phyloP scores from a whole-genome alignment of 2,329 filamentous ascomycete genomes.

The Chrysosporium queenslandicum region DNA sequence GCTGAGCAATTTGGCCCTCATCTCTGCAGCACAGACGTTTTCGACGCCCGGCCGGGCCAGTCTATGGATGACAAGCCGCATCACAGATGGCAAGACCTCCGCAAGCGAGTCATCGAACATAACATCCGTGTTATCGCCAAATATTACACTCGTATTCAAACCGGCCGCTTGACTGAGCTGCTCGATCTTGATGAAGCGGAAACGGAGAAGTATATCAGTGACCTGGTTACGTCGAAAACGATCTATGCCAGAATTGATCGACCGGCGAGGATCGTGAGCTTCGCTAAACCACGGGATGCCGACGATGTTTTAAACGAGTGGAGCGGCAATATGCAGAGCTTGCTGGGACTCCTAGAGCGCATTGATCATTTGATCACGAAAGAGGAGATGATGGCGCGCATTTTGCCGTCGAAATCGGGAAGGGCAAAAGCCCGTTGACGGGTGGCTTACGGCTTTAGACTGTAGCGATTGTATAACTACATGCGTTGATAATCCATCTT shows the following conservation, averaged over 20 bases:
- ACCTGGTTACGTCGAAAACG: slow-evolving; percentile 93
- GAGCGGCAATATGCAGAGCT: slow-evolving; percentile 95
- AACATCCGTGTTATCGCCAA: slow-evolving; percentile 96
- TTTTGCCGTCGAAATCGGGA: slow-evolving; percentile 53
- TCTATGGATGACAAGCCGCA: slow-evolving; percentile 66
- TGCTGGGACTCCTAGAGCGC: slow-evolving; percentile 73
- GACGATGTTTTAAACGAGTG: slow-evolving; percentile 97
- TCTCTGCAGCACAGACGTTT: slow-evolving; percentile 81
- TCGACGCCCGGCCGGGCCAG: slow-evolving; percentile 52
- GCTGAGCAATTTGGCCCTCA: slow-evolving; percentile 80
- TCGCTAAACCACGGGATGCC: slow-evolving; percentile 86
- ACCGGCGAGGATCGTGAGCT: slow-evolving; percentile 82
- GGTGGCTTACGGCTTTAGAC: not conserved
- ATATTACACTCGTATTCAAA: slow-evolving; percentile 96
- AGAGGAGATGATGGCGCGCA: slow-evolving; percentile 99
- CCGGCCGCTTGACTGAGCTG: slow-evolving; percentile 78
- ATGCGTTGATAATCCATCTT: not conserved
- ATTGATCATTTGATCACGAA: slow-evolving; percentile 98
- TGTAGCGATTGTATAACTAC: slow-evolving; percentile 4
- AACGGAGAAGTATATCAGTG: slow-evolving; percentile 97
- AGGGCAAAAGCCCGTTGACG: slow-evolving; percentile 32
- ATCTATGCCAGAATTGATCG: slow-evolving; percentile 97
- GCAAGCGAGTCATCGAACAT: slow-evolving; percentile 98
- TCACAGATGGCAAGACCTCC: slow-evolving; percentile 83
- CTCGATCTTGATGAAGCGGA: slow-evolving; percentile 89